Evolutionary conservation across 73 alveolate species (phyloP).

Genomic region (Loxodes magnus): DNA sequence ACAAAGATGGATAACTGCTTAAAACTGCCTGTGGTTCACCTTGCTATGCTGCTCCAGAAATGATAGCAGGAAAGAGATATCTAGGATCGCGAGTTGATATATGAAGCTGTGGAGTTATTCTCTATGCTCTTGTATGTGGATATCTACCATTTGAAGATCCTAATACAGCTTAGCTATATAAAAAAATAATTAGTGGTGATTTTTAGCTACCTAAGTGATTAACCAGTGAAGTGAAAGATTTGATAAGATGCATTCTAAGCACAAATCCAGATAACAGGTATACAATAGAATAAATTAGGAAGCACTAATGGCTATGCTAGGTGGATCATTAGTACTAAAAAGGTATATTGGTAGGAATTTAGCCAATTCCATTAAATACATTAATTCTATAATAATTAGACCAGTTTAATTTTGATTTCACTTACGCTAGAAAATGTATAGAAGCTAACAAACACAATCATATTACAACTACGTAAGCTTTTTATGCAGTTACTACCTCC

Average conservation of each 20-base stretch:
- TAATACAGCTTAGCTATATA: constrained; percentile 55
- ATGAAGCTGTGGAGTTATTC: constrained; percentile 64
- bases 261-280: constrained; percentile 65
- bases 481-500: too few relatives aligned
- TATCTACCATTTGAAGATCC: constrained; percentile 76
- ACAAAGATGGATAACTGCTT: constrained; percentile 50
- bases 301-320: constrained; percentile 55
- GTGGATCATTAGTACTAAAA: constrained; percentile 20
- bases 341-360: constrained; percentile 68
- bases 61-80: constrained; percentile 67
- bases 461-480: constrained; percentile 78
- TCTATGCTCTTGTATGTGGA: constrained; percentile 75
- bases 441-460: constrained; percentile 87
- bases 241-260: constrained; percentile 50
- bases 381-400: constrained; percentile 47
- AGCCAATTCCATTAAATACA: constrained; percentile 69
- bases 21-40: constrained; percentile 97
- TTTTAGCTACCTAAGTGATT: constrained; percentile 43
- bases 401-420: constrained; percentile 43
- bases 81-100: constrained; percentile 49
- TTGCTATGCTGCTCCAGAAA: constrained; percentile 95
- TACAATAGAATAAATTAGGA: constrained; percentile 55
- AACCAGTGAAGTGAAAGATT: constrained; percentile 40
- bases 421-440: constrained; percentile 58
- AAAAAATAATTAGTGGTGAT: constrained; percentile 65